phyloP scores from a whole-genome alignment of 805 yeast genomes.

The Pichia nanzhaoensis region DNA sequence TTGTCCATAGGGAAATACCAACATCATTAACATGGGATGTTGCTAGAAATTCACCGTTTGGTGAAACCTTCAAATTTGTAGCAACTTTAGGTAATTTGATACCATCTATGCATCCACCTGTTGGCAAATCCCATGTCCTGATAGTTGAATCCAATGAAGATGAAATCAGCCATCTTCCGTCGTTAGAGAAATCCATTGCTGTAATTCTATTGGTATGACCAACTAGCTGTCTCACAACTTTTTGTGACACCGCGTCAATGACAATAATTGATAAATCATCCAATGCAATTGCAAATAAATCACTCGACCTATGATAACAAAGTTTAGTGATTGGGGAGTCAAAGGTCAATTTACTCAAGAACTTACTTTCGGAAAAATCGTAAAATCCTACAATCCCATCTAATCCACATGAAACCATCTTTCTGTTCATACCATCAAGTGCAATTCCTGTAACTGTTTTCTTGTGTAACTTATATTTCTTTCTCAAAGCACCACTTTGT shows the following conservation, averaged over 20 bases:
- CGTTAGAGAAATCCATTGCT: conserved; percentile 82
- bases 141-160: conserved; percentile 79
- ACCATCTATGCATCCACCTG: conserved; percentile 96
- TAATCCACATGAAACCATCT: conserved; percentile 78
- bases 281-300: conserved; percentile 74
- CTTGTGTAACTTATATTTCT: conserved; percentile 62
- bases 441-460: conserved; percentile 84
- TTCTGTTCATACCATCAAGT: conserved; percentile 83
- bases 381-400: conserved; percentile 88
- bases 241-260: conserved; percentile 74
- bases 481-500: conserved; percentile 83
- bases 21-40: conserved; percentile 87
- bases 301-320: conserved; percentile 76
- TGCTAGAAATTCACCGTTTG: conserved; percentile 83
- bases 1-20: conserved; percentile 91
- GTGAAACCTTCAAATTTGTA: conserved; percentile 73
- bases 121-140: conserved; percentile 95
- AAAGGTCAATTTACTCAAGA: conserved; percentile 58
- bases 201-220: conserved; percentile 91
- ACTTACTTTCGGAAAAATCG: conserved; percentile 68
- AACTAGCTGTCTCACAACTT: conserved; percentile 75
- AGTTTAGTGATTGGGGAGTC: conserved; percentile 73
- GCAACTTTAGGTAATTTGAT: conserved; percentile 72
- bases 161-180: conserved; percentile 91
- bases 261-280: conserved; percentile 84